A percentile compares a stretch with the other conserved stretches of the same genome.
Evolutionary conservation across 257 asterid genomes (phyloP).

Genomic region (Prunella vulgaris): DNA sequence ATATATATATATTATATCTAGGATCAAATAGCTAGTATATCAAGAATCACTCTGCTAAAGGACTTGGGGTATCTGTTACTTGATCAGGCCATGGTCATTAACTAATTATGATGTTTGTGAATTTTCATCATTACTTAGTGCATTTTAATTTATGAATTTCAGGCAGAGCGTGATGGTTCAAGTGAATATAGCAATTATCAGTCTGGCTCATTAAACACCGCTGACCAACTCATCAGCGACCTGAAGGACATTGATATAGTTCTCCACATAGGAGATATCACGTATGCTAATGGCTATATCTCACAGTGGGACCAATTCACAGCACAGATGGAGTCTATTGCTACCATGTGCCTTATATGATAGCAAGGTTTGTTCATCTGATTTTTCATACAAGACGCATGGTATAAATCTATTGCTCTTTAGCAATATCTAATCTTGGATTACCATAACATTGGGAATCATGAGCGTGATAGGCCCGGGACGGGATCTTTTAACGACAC

Average conservation of each 20-base stretch:
- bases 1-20: too few species aligned
- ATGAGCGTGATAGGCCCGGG: conserved; percentile 75
- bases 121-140: neutral
- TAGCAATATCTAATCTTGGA: neutral
- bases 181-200: conserved; percentile 77
- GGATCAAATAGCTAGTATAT: neutral
- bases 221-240: conserved; percentile 73
- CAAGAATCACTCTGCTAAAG: neutral
- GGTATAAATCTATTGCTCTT: neutral
- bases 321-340: conserved; percentile 75
- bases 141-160: conserved; percentile 19
- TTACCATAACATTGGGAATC: conserved; percentile 51
- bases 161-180: conserved; percentile 96
- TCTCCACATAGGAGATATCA: conserved; percentile 57
- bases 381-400: neutral
- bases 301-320: conserved; percentile 97
- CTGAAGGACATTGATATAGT: conserved; percentile 51
- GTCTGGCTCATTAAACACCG: conserved; percentile 79
- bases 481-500: conserved; percentile 59
- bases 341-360: conserved; percentile 80
- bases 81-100: neutral
- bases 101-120: neutral
- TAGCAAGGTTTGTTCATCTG: conserved; percentile 57
- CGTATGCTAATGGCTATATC: conserved; percentile 60
- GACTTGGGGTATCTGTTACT: neutral